Evolutionary conservation across 495 filamentous ascomycete species (phyloP), one percentile per base, ranked within the genome.

Genomic region (Podospora pseudoanserina): DNA sequence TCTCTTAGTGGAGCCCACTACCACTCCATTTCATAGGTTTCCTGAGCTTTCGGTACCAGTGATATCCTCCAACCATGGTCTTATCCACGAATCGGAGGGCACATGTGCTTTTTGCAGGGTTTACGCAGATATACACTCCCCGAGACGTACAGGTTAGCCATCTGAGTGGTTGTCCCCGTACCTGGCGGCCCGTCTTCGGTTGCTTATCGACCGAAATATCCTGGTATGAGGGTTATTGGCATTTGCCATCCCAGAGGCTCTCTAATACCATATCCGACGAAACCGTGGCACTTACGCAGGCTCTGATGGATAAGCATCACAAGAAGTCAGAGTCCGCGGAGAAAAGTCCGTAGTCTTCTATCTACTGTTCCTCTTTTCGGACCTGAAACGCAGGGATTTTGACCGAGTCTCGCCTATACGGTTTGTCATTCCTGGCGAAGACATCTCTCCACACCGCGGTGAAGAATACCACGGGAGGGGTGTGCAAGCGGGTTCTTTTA

Each of bases 81-180:
- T 3, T 49, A 49, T 18, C 39, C 39, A 49, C 39, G 39, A 49
- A 19, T 23, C 39, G n/a, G 28, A 26, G 44, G 15, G 5, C 0
- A 6, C 18, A 28, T 28, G 26, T 18, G 16, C 27, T 30, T 18
- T 3, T 15, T 61, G 56, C 56, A 58, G 30, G 59, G 59, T 28
- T 30, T 32, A 30, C 19, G 32, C 39, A 49, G 39, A 3, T 11
- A 49, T 49, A 6, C 13, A 65, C 56, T 65, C 63, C 63, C 63
- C 63, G 63, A 65, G 63, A 65, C 63, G 63, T 65, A 65, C 39
- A 11, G 39, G 39, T 49, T 49, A 49, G 39, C 39, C 39, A 49
- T 49, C 6, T 49, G 39, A 49, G 15, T 49, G 39, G 39, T 49
- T 5, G 39, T 11, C 39, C 13, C 15, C 2, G 1, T 49, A 49